These are phyloP conservation scores for Cladosporium sp. DNA, from an alignment of 2,329 filamentous ascomycete species.

Conservation along the genomic window DNA sequence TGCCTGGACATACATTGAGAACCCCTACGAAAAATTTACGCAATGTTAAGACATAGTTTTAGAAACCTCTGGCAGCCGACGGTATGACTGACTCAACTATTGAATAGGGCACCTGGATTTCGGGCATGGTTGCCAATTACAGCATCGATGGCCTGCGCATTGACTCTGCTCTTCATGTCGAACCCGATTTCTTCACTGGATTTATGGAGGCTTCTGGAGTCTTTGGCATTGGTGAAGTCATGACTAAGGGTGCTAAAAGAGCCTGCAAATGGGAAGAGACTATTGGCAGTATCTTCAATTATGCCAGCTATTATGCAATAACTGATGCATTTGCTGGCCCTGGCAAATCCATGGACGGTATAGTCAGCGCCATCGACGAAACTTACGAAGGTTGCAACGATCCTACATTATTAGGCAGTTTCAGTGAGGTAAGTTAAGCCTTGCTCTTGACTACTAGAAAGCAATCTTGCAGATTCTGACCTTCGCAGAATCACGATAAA, in stretches of 20 bases:
- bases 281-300: slow-evolving; percentile 36
- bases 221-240: slow-evolving; percentile 36
- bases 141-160: slow-evolving; percentile 37
- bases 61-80: too few species aligned
- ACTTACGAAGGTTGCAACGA: slow-evolving; percentile 35
- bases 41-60: too few species aligned
- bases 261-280: slow-evolving; percentile 33
- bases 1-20: too few species aligned
- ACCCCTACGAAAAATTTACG: too few species aligned
- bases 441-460: not conserved
- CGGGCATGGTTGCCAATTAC: slow-evolving; percentile 40
- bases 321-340: slow-evolving; percentile 35
- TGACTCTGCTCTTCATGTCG: slow-evolving; percentile 36
- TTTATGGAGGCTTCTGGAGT: slow-evolving; percentile 33
- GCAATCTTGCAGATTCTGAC: not conserved
- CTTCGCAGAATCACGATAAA: slow-evolving; percentile 35
- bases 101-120: slow-evolving; percentile 41
- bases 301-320: slow-evolving; percentile 36
- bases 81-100: too few species aligned
- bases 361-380: slow-evolving; percentile 38
- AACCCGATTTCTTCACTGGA: slow-evolving; percentile 32
- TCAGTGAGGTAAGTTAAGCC: slow-evolving; percentile 27
- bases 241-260: slow-evolving; percentile 41
- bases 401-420: slow-evolving; percentile 34
- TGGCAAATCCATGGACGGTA: slow-evolving; percentile 32